A percentile compares a stretch with the other conserved stretches of the same genome.
These are phyloP conservation scores for Daldinia decipiens DNA, from an alignment of 495 filamentous ascomycete species.

Conservation along the genomic window DNA sequence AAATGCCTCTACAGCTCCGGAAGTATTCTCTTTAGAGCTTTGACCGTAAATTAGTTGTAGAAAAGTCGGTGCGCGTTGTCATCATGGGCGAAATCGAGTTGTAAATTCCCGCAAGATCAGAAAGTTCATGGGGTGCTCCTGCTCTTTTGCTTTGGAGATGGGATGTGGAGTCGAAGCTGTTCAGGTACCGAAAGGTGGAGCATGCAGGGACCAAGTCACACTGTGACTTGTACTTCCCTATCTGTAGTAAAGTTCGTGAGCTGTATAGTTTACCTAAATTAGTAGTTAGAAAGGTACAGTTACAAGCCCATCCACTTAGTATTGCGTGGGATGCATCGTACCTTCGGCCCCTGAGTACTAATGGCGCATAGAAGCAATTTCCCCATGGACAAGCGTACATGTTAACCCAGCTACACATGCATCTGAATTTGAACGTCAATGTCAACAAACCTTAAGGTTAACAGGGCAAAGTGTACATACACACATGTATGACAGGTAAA, in stretches of 20 bases:
- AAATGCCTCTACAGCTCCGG: slow-evolving; percentile 34
- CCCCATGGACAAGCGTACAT: slow-evolving; percentile 19
- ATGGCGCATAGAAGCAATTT: slow-evolving; percentile 44
- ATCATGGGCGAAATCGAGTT: slow-evolving; percentile 38
- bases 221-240: slow-evolving; percentile 30
- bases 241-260: slow-evolving; percentile 3
- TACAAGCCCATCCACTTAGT: slow-evolving; percentile 22
- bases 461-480: not conserved
- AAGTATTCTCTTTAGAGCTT: slow-evolving; percentile 25
- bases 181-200: slow-evolving; percentile 44
- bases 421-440: slow-evolving; percentile 6
- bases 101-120: slow-evolving; percentile 46
- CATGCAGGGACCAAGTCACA: slow-evolving; percentile 42
- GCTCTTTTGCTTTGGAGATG: slow-evolving; percentile 36
- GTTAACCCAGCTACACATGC: slow-evolving; percentile 13
- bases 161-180: slow-evolving; percentile 42
- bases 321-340: slow-evolving; percentile 36
- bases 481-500: not conserved
- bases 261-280: slow-evolving; percentile 2
- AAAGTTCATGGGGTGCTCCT: slow-evolving; percentile 37
- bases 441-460: slow-evolving; percentile 30
- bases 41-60: slow-evolving; percentile 17
- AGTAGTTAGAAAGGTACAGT: slow-evolving; percentile 18
- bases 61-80: slow-evolving; percentile 40
- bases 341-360: slow-evolving; percentile 32